Evolutionary conservation across 2,329 filamentous ascomycete genomes (phyloP).

Genomic region (Aspergillus texensis): DNA sequence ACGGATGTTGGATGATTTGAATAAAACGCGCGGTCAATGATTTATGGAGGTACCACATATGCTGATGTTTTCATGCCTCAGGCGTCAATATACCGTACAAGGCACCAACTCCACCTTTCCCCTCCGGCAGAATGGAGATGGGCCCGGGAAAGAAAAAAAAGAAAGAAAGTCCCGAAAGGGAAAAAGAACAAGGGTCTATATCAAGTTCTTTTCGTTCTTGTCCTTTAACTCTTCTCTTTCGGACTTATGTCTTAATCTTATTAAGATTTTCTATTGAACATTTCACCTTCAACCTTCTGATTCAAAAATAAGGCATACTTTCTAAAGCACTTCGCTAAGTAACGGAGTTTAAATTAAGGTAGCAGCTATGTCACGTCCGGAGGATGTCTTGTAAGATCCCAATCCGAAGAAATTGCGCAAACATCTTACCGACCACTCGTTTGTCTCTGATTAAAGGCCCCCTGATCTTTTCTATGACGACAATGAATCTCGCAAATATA

Average conservation of each 20-base stretch:
- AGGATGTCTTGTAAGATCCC: slow-evolving; percentile 78
- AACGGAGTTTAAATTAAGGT: slow-evolving; percentile 2
- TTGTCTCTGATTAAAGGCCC: slow-evolving; percentile 58
- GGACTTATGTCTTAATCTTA: background rate
- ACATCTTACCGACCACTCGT: background rate
- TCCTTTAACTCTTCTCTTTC: background rate
- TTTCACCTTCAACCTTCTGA: background rate
- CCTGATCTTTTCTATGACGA: slow-evolving; percentile 99
- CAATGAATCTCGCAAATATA: slow-evolving; percentile 94
- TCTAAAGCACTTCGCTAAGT: background rate
- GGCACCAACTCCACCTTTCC: background rate
- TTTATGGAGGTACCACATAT: background rate
- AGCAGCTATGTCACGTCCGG: slow-evolving; percentile 86
- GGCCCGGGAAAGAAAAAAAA: background rate
- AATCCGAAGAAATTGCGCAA: background rate
- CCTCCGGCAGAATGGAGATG: background rate
- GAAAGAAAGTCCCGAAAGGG: background rate
- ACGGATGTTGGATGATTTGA: background rate
- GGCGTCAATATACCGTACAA: background rate
- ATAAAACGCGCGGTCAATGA: background rate
- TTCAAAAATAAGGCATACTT: background rate
- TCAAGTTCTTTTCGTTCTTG: background rate
- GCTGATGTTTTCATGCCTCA: slow-evolving; percentile 15
- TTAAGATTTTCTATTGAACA: background rate
- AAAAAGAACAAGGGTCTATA: background rate